Evolutionary conservation across 331 rosid genomes (phyloP), one percentile per base, ranked within the genome.

Genomic region (Prunus yedoensis): DNA sequence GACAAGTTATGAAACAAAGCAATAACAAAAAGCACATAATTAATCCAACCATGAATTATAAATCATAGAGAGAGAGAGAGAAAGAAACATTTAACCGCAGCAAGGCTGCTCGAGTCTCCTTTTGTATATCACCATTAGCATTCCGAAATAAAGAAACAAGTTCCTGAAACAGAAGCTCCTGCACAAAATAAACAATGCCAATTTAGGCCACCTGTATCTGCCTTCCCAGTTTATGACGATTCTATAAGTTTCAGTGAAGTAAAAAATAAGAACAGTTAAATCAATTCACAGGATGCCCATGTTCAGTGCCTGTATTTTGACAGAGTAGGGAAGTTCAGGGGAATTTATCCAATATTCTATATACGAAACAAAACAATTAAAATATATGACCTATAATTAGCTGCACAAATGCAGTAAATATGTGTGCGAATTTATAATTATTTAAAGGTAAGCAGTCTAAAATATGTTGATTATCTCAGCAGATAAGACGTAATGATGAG

Each of bases 51-150:
- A 35, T 5, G 8, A 62, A 28, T 52, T 16, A 68, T 41, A 52
- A 70, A 43, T 66, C 8, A 49, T 52, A 15, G 60, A 60, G 25
- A 25, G 25, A 23, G 66, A 68, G 80, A 38, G 77, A 82, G 73
- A 58, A 78, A 82, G 89, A 85, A 59, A 94, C 97, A 71, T 86
- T 78, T 75, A 94, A 59, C 58, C 82, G 89, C 81, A 78, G 79
- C 81, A 92, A 49, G 65, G 95, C 90, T 77, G 85, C 96, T 80
- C 80, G 87, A 68, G 96, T 81, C 71, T 91, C 92, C 64, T 71
- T 82, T 84, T 88, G 96, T 32, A 94, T 66, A 32, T 78, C 88
- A 60, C 88, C 88, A 83, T 85, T 89, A 65, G 86, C 75, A 81
- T 79, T 83, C 50, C 74, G 88, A 79, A 82, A 90, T 76, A 90